A percentile compares a stretch with the other conserved stretches of the same genome.
phyloP scores from a whole-genome alignment of 2,329 filamentous ascomycete species.

The Harringtonia lauricola region DNA sequence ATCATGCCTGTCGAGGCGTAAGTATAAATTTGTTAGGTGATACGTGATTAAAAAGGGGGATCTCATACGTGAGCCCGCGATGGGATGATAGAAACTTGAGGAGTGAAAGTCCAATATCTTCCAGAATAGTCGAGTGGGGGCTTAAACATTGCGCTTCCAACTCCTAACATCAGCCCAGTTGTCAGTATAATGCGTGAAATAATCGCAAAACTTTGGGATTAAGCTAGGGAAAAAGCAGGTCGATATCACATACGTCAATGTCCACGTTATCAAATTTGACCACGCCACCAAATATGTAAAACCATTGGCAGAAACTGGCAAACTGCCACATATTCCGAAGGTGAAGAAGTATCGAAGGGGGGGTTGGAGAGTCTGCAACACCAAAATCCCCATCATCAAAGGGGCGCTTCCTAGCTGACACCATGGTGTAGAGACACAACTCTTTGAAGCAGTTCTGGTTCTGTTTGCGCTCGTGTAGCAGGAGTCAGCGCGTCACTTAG shows the following conservation, averaged over 20 bases:
- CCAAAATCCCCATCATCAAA: constrained; percentile 25
- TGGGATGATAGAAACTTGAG: constrained; percentile 93
- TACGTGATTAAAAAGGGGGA: background rate
- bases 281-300: constrained; percentile 77
- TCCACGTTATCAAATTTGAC: constrained; percentile 85
- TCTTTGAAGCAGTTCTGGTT: background rate
- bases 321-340: constrained; percentile 94
- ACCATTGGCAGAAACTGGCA: constrained; percentile 86
- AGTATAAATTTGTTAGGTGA: background rate
- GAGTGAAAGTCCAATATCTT: constrained; percentile 73
- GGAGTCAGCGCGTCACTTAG: background rate
- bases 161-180: constrained; percentile 43
- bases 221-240: no score
- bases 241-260: constrained; percentile 57
- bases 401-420: constrained; percentile 5
- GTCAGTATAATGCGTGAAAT: background rate
- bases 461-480: background rate
- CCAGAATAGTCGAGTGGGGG: constrained; percentile 60
- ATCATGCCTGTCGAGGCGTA: constrained; percentile 47
- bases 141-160: constrained; percentile 83
- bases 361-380: constrained; percentile 12
- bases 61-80: constrained; percentile 72
- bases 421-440: constrained; percentile 5
- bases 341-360: constrained; percentile 42
- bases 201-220: background rate